Evolutionary conservation across 176 grass and related monocot species (phyloP).

Genomic region (Poa annua): DNA sequence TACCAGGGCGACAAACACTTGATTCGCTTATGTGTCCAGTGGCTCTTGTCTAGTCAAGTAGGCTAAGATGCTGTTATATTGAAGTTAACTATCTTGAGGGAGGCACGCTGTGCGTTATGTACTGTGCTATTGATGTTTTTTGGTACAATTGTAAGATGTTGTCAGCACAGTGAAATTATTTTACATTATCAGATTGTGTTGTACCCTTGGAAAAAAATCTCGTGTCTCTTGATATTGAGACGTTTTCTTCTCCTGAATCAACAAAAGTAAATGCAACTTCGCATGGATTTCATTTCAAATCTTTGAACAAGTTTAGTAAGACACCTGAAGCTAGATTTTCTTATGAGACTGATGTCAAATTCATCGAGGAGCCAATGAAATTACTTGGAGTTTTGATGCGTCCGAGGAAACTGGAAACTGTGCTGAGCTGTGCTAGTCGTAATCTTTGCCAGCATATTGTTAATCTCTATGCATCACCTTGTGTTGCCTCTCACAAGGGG

Average conservation of each 20-base stretch:
- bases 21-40: background rate
- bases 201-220: too few species aligned
- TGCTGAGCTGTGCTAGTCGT: background rate
- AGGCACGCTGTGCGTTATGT: background rate
- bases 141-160: slow-evolving; percentile 6
- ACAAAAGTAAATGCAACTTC: background rate
- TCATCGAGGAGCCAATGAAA: background rate
- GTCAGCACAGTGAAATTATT: background rate
- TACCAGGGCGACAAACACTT: slow-evolving; percentile 66
- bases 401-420: background rate
- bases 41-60: background rate
- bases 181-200: background rate
- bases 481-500: background rate
- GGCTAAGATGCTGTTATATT: slow-evolving; percentile 10
- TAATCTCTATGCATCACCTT: background rate
- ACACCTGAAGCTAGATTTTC: background rate
- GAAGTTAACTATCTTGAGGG: slow-evolving; percentile 6
- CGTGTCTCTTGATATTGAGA: too few species aligned
- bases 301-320: background rate
- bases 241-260: too few species aligned
- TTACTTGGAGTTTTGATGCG: background rate
- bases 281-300: background rate
- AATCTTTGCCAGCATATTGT: background rate
- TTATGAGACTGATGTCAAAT: too few species aligned
- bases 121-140: background rate